Conservation (phyloP, 306 rosid genomes). For the Arachis stenosperma region DNA sequence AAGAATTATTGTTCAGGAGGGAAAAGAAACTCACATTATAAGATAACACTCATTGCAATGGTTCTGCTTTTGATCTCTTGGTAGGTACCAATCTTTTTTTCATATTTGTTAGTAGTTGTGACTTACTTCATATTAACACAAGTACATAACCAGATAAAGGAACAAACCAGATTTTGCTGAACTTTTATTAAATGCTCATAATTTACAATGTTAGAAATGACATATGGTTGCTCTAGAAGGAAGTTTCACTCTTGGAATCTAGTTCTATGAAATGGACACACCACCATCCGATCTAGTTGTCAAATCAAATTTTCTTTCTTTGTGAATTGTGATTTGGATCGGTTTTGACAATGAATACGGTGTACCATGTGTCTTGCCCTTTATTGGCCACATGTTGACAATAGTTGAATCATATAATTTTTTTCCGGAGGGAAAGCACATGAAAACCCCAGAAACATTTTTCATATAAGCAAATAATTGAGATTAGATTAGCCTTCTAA, state of each 20-base stretch:
- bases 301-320: conserved; percentile 23
- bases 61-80: conserved; percentile 69
- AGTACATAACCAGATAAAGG: neutral
- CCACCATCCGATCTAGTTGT: conserved; percentile 43
- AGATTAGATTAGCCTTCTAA: conserved; percentile 6
- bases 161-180: conserved; percentile 11
- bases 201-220: conserved; percentile 28
- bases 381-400: conserved; percentile 44
- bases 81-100: conserved; percentile 55
- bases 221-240: neutral
- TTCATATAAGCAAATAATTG: neutral
- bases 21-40: conserved; percentile 48
- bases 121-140: conserved; percentile 12
- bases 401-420: conserved; percentile 21
- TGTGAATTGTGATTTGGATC: neutral
- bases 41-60: conserved; percentile 48
- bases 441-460: conserved; percentile 18
- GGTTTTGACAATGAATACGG: conserved; percentile 18
- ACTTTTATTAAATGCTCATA: conserved; percentile 3
- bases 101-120: conserved; percentile 32
- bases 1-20: conserved; percentile 47
- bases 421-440: conserved; percentile 16
- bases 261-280: conserved; percentile 36
- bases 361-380: conserved; percentile 36
- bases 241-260: conserved; percentile 19